Conservation (phyloP, 1,284 basidiomycete species). For the Apiotrichum gamsii region DNA sequence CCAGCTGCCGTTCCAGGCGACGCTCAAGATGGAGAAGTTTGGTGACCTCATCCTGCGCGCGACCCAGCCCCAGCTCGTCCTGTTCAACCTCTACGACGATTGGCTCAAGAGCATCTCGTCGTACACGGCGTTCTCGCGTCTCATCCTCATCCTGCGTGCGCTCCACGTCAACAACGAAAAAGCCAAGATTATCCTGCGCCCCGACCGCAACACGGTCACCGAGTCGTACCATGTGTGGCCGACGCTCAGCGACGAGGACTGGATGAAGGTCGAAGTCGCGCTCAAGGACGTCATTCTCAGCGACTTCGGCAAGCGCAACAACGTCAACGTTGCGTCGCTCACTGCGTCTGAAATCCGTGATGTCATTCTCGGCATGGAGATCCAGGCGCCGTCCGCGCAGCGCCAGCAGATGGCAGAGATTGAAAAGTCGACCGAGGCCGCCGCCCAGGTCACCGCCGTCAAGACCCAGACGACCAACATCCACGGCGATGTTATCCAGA, state of each 20-base stretch:
- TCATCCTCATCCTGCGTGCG: constrained; percentile 90
- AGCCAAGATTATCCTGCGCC: constrained; percentile 89
- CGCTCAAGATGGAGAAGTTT: constrained; percentile 99
- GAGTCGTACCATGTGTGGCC: constrained; percentile 99
- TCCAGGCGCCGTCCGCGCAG: constrained; percentile 57
- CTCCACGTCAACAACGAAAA: constrained; percentile 99
- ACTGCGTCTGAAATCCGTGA: constrained; percentile 95
- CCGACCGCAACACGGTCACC: constrained; percentile 89
- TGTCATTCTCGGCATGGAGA: constrained; percentile 92
- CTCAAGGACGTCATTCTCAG: constrained; percentile 89
- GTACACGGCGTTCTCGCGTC: constrained; percentile 97
- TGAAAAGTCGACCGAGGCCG: constrained; percentile 91
- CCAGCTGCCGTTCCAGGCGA: constrained; percentile 97
- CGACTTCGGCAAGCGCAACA: constrained; percentile 98
- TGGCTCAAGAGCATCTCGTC: constrained; percentile 99
- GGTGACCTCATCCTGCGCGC: constrained; percentile 80
- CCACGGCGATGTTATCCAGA: constrained; percentile 93
- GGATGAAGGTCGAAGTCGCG: constrained; percentile 99
- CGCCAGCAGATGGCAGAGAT: constrained; percentile 99
- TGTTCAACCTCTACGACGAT: constrained; percentile 98
- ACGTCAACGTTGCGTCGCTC: constrained; percentile 95
- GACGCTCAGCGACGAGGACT: constrained; percentile 87
- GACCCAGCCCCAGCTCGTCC: constrained; percentile 52
- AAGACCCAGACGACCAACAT: constrained; percentile 98
- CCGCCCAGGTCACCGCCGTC: constrained; percentile 89